These are phyloP conservation scores for Eucalyptus albens DNA, from an alignment of 345 rosid species.

Conservation along the genomic window DNA sequence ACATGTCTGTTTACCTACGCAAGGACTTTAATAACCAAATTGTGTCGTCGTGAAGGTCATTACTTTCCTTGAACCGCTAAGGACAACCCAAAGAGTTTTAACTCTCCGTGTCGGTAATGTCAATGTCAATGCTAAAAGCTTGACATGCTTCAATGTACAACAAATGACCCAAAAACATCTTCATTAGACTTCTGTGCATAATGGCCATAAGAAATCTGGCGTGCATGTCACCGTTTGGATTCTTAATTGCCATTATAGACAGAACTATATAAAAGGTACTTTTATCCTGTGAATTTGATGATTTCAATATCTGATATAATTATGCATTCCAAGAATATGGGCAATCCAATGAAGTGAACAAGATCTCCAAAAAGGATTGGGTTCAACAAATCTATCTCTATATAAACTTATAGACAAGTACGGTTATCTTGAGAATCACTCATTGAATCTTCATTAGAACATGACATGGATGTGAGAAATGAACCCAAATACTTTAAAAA, in stretches of 20 bases:
- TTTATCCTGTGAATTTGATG: neutral
- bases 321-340: neutral
- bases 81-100: too few species aligned
- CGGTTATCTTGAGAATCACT: neutral
- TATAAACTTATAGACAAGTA: neutral
- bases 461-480: neutral
- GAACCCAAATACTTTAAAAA: neutral
- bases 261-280: neutral
- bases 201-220: too few species aligned
- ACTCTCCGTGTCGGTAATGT: too few species aligned
- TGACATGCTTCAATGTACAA: too few species aligned
- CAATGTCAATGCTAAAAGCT: too few species aligned
- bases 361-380: neutral
- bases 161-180: too few species aligned
- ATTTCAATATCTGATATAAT: neutral
- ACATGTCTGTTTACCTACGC: neutral
- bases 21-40: too few species aligned
- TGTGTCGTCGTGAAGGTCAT: too few species aligned
- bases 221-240: accelerated
- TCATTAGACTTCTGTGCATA: too few species aligned
- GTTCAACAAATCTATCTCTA: neutral
- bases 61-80: too few species aligned
- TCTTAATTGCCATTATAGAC: too few species aligned
- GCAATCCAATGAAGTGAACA: neutral
- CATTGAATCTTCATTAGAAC: neutral